These are phyloP conservation scores for Ophiocordyceps camponoti-leonardi DNA, from an alignment of 2,329 filamentous ascomycete species.

Conservation along the genomic window DNA sequence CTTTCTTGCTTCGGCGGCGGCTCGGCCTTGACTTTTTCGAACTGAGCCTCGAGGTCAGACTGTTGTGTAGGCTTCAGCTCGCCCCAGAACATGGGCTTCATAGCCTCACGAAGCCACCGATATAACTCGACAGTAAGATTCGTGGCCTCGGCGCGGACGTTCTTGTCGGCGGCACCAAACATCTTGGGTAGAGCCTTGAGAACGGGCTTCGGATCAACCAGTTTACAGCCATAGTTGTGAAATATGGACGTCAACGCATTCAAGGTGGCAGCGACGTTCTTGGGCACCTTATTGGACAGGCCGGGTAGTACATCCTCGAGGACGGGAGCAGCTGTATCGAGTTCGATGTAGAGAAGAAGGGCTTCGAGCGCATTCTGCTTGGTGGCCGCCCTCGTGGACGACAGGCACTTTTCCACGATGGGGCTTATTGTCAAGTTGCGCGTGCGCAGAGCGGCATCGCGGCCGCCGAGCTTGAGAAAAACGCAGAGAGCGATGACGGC, in stretches of 20 bases:
- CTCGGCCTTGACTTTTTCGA: constrained; percentile 84
- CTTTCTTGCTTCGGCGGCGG: constrained; percentile 78
- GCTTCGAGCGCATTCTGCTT: constrained; percentile 80
- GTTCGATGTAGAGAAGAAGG: constrained; percentile 72
- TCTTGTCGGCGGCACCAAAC: constrained; percentile 95
- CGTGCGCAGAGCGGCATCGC: constrained; percentile 62
- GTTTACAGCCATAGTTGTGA: constrained; percentile 89
- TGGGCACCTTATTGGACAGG: constrained; percentile 77
- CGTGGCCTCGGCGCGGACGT: constrained; percentile 85
- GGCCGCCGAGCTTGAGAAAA: constrained; percentile 81
- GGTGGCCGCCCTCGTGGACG: constrained; percentile 72
- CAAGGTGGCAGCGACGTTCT: constrained; percentile 58
- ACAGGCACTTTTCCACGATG: constrained; percentile 80
- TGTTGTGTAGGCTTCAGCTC: constrained; percentile 94
- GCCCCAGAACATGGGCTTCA: constrained; percentile 95
- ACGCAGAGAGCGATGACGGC: constrained; percentile 75
- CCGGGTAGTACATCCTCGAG: constrained; percentile 79
- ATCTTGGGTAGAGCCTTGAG: constrained; percentile 78
- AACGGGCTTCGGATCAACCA: constrained; percentile 80
- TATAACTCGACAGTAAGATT: constrained; percentile 88
- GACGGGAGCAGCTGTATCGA: constrained; percentile 71
- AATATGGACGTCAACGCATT: constrained; percentile 68
- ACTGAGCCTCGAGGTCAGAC: constrained; percentile 79
- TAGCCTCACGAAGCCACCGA: constrained; percentile 89
- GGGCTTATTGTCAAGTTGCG: constrained; percentile 56